Evolutionary conservation across 2,329 filamentous ascomycete genomes (phyloP), one percentile per base, ranked within the genome.

Genomic region (Microcera coccophila): DNA sequence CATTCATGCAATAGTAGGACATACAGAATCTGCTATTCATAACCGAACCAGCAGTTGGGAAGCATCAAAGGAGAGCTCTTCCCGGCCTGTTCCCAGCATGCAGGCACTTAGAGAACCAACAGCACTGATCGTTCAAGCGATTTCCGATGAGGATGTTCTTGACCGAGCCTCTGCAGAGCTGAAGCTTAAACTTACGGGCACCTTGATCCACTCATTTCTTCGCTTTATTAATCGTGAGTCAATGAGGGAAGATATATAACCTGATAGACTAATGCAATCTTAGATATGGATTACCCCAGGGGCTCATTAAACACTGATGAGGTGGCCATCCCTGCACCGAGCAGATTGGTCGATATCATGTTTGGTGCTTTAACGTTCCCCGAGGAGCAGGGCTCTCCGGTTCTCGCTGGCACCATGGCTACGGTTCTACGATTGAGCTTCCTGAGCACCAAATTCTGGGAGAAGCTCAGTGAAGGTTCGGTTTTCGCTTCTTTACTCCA

Each of bases 1-100:
- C 3, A 66, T 89, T 1, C 76, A 84, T 57, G 79, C 82, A 1
- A 70, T 95, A 29, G 69, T 73, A 17, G 75, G 81, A 41, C 84
- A 82, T 59, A 71, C 89, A 29, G 67, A 71, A n/a, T n/a, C n/a
- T n/a, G n/a, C n/a, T n/a, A n/a, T n/a, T n/a, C n/a, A n/a, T n/a
- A n/a, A n/a, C n/a, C 49, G 36, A 20, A 24, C 36, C 18, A 37
- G 36, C 18, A 37, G 17, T 10, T 31, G 45, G 22, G 45, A 44
- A 17, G 41, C 29, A n/a, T 18, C 28, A 2, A 7, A 22, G 22
- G 34, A 37, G 32, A 43, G 26, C 19, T 14, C 33, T 16, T 24
- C 48, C 35, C 32, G 46, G 42, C 49, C 55, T 14, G 52, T 55
- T 15, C 53, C 38, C 3, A 65, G 63, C 33, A 48, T 62, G 29